Conservation (phyloP, 805 yeast genomes). For the Myxozyma monticola region DNA sequence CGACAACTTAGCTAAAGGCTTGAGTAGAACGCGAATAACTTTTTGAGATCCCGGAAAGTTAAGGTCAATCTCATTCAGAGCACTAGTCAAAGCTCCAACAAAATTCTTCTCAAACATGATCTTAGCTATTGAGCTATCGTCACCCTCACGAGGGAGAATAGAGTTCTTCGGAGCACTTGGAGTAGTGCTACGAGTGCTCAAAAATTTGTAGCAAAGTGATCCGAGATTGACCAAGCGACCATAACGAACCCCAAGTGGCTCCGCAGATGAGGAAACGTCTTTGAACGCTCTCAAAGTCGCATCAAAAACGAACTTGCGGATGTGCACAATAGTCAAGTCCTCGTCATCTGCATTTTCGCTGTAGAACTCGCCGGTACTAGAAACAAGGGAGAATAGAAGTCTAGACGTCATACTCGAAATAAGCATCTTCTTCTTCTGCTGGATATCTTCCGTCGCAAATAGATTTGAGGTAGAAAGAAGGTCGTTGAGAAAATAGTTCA, state of each 20-base stretch:
- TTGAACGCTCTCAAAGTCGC: slow-evolving; percentile 60
- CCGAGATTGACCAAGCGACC: slow-evolving; percentile 56
- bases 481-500: slow-evolving; percentile 76
- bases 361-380: slow-evolving; percentile 53
- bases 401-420: slow-evolving; percentile 63
- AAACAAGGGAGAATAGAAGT: slow-evolving; percentile 61
- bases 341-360: slow-evolving; percentile 41
- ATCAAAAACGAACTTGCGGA: slow-evolving; percentile 73
- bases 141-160: slow-evolving; percentile 38
- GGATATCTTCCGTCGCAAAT: slow-evolving; percentile 38
- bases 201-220: slow-evolving; percentile 44
- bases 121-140: slow-evolving; percentile 63
- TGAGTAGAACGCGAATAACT: slow-evolving; percentile 54
- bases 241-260: slow-evolving; percentile 49
- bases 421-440: slow-evolving; percentile 47
- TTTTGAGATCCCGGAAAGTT: slow-evolving; percentile 67
- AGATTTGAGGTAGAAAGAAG: slow-evolving; percentile 55
- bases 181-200: slow-evolving; percentile 34
- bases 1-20: slow-evolving; percentile 50
- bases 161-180: slow-evolving; percentile 5
- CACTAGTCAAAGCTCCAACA: slow-evolving; percentile 50
- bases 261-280: slow-evolving; percentile 47
- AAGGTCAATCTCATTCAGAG: slow-evolving; percentile 67
- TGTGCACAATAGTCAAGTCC: slow-evolving; percentile 69
- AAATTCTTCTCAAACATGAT: slow-evolving; percentile 66